Conservation (phyloP, 345 rosid genomes). For the Eucalyptus decipiens region DNA sequence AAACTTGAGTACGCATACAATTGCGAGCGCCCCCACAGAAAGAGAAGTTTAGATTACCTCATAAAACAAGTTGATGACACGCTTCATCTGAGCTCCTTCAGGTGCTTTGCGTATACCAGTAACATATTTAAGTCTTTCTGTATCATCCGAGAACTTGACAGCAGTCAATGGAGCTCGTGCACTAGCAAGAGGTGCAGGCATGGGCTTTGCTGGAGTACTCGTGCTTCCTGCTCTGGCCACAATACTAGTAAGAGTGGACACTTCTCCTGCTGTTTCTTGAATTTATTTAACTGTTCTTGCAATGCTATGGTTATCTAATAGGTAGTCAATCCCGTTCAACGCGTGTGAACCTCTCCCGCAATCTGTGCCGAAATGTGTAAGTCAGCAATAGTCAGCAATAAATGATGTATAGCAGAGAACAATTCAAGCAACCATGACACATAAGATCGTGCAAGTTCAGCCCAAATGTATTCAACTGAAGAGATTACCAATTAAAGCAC, state of each 20-base stretch:
- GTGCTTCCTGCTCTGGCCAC: slow-evolving; percentile 20
- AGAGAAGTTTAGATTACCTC: slow-evolving; percentile 10
- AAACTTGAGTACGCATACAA: not conserved
- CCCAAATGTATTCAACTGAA: not conserved
- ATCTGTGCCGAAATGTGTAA: not conserved
- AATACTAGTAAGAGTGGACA: slow-evolving; percentile 50
- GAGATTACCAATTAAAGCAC: not conserved
- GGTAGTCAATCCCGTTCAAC: not conserved
- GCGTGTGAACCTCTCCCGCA: accelerated
- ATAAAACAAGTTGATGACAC: slow-evolving; percentile 47
- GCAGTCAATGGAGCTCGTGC: slow-evolving; percentile 25
- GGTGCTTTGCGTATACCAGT: slow-evolving; percentile 51
- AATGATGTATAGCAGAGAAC: not conserved
- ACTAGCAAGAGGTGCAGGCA: slow-evolving; percentile 7
- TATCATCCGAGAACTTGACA: slow-evolving; percentile 61
- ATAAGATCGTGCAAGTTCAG: accelerated
- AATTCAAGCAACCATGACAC: not conserved
- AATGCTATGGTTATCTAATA: slow-evolving; percentile 30
- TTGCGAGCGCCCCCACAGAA: not conserved
- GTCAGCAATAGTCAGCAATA: not conserved
- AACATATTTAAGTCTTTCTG: slow-evolving; percentile 52
- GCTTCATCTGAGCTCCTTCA: slow-evolving; percentile 86
- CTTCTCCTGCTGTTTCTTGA: slow-evolving; percentile 70
- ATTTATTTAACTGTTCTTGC: slow-evolving; percentile 42
- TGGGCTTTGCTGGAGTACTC: slow-evolving; percentile 6